Evolutionary conservation across 2,329 filamentous ascomycete genomes (phyloP).

Genomic region (Tolypocladium endophyticum): DNA sequence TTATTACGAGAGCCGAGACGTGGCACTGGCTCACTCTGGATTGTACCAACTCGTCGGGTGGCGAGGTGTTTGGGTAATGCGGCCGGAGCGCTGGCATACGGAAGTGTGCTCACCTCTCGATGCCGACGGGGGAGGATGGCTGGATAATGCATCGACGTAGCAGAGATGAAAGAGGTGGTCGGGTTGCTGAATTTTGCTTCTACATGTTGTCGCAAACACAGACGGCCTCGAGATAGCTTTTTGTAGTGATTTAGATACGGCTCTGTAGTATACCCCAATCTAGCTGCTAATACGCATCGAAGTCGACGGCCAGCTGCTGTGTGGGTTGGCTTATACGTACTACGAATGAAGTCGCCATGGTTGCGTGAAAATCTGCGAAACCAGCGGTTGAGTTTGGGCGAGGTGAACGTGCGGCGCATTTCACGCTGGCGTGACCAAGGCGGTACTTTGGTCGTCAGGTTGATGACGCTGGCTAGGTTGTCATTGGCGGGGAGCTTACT

Average conservation of each 20-base stretch:
- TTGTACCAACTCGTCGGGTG: background rate
- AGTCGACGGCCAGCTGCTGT: slow-evolving; percentile 5
- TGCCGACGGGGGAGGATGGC: background rate
- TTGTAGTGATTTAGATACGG: slow-evolving; percentile 21
- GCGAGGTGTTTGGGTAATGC: slow-evolving; percentile 11
- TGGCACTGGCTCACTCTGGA: background rate
- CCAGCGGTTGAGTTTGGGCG: too few species aligned
- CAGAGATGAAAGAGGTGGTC: slow-evolving; percentile 1
- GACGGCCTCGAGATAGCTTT: slow-evolving; percentile 9
- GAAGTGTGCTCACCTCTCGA: slow-evolving; percentile 1
- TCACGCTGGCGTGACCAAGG: background rate
- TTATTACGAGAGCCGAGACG: background rate
- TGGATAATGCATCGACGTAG: background rate
- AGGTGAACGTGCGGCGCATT: background rate
- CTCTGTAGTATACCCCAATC: slow-evolving; percentile 27
- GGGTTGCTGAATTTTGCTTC: slow-evolving; percentile 10
- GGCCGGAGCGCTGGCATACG: slow-evolving; percentile 11
- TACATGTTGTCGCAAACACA: slow-evolving; percentile 10
- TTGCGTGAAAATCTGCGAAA: too few species aligned
- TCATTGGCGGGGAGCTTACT: background rate
- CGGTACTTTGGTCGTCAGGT: background rate
- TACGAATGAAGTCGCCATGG: too few species aligned
- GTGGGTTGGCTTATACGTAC: background rate
- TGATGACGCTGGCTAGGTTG: background rate
- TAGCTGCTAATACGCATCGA: slow-evolving; percentile 21